These are phyloP conservation scores for Asparagopsis taxiformis DNA, from an alignment of 31 red algal species.

Conservation along the genomic window DNA sequence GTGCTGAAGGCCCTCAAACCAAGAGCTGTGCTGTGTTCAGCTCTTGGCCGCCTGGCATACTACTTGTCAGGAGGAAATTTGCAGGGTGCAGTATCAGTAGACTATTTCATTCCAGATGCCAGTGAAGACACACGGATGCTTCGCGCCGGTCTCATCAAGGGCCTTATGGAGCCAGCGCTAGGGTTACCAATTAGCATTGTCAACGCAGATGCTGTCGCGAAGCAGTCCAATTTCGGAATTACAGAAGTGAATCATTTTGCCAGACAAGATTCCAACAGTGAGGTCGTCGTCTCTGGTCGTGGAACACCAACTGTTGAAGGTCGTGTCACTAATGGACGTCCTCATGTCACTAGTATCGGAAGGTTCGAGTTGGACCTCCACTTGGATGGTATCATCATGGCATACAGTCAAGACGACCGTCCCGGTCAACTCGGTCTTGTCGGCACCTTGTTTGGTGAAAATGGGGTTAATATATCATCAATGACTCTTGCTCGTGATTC, in stretches of 20 bases:
- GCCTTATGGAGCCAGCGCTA: constrained; percentile 64
- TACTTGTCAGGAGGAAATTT: constrained; percentile 55
- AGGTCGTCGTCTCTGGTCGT: constrained; percentile 58
- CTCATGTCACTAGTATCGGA: constrained; percentile 86
- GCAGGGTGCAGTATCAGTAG: constrained; percentile 61
- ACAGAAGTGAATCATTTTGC: constrained; percentile 73
- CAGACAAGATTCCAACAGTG: constrained; percentile 13
- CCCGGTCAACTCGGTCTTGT: constrained; percentile 91
- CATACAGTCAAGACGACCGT: constrained; percentile 83
- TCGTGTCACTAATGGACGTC: constrained; percentile 65
- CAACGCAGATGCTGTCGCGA: constrained; percentile 87
- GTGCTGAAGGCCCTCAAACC: constrained; percentile 71
- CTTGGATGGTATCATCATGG: constrained; percentile 78
- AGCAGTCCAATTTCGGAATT: constrained; percentile 50
- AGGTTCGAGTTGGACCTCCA: constrained; percentile 79
- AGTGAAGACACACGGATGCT: constrained; percentile 84
- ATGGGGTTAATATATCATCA: constrained; percentile 85
- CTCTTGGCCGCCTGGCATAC: constrained; percentile 76
- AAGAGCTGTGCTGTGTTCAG: constrained; percentile 61
- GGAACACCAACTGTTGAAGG: constrained; percentile 50
- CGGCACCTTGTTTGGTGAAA: constrained; percentile 84
- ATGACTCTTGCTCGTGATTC: constrained; percentile 89
- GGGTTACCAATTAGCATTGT: constrained; percentile 86
- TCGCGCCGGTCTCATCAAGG: constrained; percentile 75
- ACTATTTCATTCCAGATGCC: constrained; percentile 62